phyloP scores from a whole-genome alignment of 768 basidiomycete genomes.

The Sistotremastrum suecicum region DNA sequence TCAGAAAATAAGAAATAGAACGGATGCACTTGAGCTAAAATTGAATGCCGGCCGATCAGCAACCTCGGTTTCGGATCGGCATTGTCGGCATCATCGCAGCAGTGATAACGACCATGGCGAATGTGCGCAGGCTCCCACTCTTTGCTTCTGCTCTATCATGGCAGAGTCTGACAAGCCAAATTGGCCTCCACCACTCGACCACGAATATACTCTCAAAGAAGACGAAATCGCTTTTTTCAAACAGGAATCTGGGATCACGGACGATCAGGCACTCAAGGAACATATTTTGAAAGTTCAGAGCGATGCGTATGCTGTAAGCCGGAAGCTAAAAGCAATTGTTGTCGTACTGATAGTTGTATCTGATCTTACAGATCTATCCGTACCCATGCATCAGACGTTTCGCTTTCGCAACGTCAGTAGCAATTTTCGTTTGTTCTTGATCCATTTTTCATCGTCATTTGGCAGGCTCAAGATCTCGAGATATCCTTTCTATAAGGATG shows the following conservation, averaged over 20 bases:
- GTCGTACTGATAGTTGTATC: not conserved
- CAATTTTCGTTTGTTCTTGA: not conserved
- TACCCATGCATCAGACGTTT: constrained; percentile 16
- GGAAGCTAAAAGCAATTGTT: not conserved
- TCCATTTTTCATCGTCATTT: no score
- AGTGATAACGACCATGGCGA: no score
- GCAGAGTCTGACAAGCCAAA: no score
- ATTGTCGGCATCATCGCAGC: no score
- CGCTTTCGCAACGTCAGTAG: constrained; percentile 12
- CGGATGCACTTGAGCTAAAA: no score
- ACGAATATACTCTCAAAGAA: constrained; percentile 1
- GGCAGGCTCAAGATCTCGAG: constrained; percentile 6
- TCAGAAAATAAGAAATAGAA: no score
- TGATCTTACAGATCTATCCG: constrained; percentile 11
- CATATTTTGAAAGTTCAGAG: constrained; percentile 21
- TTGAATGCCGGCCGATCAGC: no score
- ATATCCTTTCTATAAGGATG: constrained; percentile 9
- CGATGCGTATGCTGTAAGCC: constrained; percentile 18
- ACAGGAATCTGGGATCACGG: constrained; percentile 15
- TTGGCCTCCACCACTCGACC: no score
- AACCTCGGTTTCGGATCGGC: no score
- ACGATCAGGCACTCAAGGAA: constrained; percentile 16
- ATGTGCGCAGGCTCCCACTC: no score
- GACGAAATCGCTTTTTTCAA: constrained; percentile 17
- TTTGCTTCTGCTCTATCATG: no score